These are phyloP conservation scores for Zopfia rhizophila DNA, from an alignment of 2,329 filamentous ascomycete genomes.

Conservation along the genomic window DNA sequence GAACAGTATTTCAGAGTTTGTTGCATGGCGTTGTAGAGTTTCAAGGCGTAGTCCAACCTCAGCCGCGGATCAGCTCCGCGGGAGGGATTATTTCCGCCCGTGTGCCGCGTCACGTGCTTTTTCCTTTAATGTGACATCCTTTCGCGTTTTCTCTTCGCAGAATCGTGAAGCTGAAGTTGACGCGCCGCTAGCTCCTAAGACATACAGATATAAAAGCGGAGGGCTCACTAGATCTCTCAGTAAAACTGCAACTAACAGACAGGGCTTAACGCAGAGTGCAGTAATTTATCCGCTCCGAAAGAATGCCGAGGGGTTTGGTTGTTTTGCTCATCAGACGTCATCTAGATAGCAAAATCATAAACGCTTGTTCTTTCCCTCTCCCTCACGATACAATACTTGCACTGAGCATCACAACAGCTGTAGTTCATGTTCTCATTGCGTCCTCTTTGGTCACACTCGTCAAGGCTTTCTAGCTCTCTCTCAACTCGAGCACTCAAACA, in stretches of 20 bases:
- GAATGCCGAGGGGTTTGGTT: neutral
- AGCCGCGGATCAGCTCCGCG: constrained; percentile 4
- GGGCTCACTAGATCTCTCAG: too few relatives aligned
- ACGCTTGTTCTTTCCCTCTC: too few relatives aligned
- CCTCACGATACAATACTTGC: too few relatives aligned
- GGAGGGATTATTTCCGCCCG: constrained; percentile 4
- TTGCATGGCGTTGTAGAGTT: constrained; percentile 23
- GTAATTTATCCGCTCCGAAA: too few relatives aligned
- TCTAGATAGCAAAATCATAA: neutral
- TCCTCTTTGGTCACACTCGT: constrained; percentile 17
- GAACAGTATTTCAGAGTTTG: constrained; percentile 5
- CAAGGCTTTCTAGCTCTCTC: constrained; percentile 17
- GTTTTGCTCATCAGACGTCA: constrained; percentile 9
- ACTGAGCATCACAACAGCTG: too few relatives aligned
- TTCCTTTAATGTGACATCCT: too few relatives aligned
- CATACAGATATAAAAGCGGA: too few relatives aligned
- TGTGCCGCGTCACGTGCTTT: constrained; percentile 19
- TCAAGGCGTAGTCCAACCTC: constrained; percentile 2
- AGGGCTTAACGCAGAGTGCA: too few relatives aligned
- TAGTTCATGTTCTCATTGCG: constrained; percentile 40
- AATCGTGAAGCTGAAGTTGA: too few relatives aligned
- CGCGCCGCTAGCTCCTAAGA: too few relatives aligned
- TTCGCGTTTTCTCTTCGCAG: too few relatives aligned
- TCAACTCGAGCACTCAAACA: constrained; percentile 17
- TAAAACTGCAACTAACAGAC: too few relatives aligned